phyloP scores from a whole-genome alignment of 2,329 filamentous ascomycete species.

The Trematosphaeria pertusa region DNA sequence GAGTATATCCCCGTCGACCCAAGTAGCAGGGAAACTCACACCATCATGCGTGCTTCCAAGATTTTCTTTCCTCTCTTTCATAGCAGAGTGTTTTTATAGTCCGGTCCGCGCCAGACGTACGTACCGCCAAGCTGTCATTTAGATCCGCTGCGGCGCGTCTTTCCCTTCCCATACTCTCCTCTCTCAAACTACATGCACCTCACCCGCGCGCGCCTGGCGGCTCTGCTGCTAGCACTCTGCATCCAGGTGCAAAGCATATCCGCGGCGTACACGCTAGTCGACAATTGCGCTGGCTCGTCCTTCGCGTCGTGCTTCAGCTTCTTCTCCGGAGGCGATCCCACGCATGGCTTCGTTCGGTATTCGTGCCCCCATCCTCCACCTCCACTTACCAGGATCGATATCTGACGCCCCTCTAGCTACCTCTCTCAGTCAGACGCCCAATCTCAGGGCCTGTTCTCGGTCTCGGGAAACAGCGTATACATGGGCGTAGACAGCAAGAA shows the following conservation, averaged over 20 bases:
- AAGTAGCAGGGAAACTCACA: too few species aligned
- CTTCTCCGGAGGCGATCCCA: slow-evolving; percentile 48
- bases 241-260: neutral
- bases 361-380: neutral
- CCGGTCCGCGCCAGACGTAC: too few species aligned
- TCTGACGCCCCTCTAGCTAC: slow-evolving; percentile 35
- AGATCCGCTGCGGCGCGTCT: too few species aligned
- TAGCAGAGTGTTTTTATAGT: too few species aligned
- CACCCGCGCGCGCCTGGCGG: neutral
- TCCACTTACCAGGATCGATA: too few species aligned
- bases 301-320: slow-evolving; percentile 30
- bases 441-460: slow-evolving; percentile 38
- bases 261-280: slow-evolving; percentile 15
- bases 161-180: too few species aligned
- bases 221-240: neutral
- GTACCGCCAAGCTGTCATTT: too few species aligned
- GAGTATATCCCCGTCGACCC: too few species aligned
- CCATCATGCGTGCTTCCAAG: too few species aligned
- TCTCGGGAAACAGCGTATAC: slow-evolving; percentile 33
- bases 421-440: slow-evolving; percentile 48
- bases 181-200: too few species aligned
- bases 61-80: too few species aligned
- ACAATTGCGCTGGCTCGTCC: slow-evolving; percentile 18
- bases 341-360: slow-evolving; percentile 38
- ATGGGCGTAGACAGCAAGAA: slow-evolving; percentile 54